phyloP scores from a whole-genome alignment of 768 basidiomycete species.

The Russula abietina region DNA sequence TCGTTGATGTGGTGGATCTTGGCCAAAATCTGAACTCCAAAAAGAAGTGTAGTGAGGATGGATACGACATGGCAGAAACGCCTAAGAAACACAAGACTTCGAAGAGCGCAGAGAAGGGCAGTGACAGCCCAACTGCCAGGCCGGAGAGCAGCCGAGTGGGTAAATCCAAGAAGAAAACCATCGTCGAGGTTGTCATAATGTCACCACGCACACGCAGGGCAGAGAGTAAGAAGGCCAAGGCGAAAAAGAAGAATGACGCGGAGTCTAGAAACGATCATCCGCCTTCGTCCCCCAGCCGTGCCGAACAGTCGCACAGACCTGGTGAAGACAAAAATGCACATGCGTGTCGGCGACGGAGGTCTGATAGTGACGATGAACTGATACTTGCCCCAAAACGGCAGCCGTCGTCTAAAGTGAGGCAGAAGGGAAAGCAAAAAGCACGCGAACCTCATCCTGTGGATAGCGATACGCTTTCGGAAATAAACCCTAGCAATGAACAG shows the following conservation, averaged over 20 bases:
- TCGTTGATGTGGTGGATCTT: neutral
- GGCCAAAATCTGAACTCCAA: conserved; percentile 4
- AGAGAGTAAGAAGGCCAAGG: conserved; percentile 19
- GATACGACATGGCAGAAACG: conserved; percentile 18
- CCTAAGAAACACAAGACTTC: conserved; percentile 8
- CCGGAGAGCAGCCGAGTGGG: conserved; percentile 11
- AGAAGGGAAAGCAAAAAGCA: conserved; percentile 23
- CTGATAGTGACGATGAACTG: conserved; percentile 19
- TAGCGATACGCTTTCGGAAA: neutral
- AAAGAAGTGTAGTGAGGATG: conserved; percentile 21
- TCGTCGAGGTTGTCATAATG: conserved; percentile 26
- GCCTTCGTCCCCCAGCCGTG: neutral
- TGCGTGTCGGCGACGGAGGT: neutral
- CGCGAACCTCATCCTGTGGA: neutral
- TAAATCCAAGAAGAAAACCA: conserved; percentile 20
- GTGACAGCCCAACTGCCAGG: conserved; percentile 4
- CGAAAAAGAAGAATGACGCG: conserved; percentile 16
- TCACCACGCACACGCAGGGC: conserved; percentile 26
- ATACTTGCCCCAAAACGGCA: conserved; percentile 16
- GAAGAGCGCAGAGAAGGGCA: conserved; percentile 17
- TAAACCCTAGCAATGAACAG: neutral
- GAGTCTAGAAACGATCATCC: neutral
- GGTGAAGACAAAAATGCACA: neutral
- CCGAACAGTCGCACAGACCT: neutral
- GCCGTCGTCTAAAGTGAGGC: conserved; percentile 11